Conservation (phyloP, 2,329 filamentous ascomycete genomes). For the Alternaria sp. region DNA sequence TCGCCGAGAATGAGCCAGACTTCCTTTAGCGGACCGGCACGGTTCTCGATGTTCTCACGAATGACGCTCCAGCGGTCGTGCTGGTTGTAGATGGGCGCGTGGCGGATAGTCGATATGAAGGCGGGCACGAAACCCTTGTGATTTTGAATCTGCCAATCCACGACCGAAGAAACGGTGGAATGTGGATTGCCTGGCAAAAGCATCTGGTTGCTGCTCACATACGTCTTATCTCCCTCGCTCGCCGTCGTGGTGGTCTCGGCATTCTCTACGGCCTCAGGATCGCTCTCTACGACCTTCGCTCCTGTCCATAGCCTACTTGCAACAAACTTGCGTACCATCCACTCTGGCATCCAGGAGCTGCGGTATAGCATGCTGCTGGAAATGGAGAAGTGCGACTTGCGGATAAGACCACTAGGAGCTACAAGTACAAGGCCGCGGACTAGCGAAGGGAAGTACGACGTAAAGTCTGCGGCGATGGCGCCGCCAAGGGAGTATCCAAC, state of each 20-base stretch:
- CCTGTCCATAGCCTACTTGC: constrained; percentile 43
- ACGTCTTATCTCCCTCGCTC: constrained; percentile 31
- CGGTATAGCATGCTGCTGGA: constrained; percentile 71
- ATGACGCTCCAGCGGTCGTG: constrained; percentile 70
- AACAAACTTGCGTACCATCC: constrained; percentile 60
- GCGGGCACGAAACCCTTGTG: constrained; percentile 74
- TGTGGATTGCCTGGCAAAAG: constrained; percentile 63
- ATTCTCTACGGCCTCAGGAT: constrained; percentile 33
- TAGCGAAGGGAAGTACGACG: constrained; percentile 72
- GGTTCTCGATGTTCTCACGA: constrained; percentile 49
- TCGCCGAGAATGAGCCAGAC: constrained; percentile 73
- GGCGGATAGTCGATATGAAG: constrained; percentile 75
- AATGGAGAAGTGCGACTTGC: constrained; percentile 68
- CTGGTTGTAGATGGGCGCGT: constrained; percentile 74
- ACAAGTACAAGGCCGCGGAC: constrained; percentile 77
- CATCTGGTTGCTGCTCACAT: constrained; percentile 27
- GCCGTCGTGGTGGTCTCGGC: constrained; percentile 21
- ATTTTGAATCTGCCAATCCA: constrained; percentile 73
- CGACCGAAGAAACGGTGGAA: constrained; percentile 68
- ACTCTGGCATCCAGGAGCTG: constrained; percentile 67
- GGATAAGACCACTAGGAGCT: constrained; percentile 80
- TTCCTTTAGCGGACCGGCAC: constrained; percentile 55
- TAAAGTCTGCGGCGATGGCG: constrained; percentile 74
- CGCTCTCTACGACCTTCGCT: constrained; percentile 36
- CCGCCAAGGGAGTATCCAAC: constrained; percentile 85